Base-by-base conservation (phyloP, 2,329 filamentous ascomycete species). In the Claviceps pazoutovae region DNA sequence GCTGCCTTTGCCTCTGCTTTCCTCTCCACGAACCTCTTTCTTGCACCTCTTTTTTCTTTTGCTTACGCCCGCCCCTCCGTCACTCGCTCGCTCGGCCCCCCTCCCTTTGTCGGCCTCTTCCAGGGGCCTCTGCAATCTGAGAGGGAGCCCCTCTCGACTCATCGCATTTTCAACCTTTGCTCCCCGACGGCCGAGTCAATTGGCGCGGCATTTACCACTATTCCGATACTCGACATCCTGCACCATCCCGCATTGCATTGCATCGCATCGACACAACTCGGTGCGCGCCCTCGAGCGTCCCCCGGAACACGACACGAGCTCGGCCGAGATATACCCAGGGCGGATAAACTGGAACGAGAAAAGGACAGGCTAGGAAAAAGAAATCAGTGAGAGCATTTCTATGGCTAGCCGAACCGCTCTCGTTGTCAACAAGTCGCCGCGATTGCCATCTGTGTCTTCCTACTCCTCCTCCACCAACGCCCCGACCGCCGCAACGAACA, bases 391-490 rank as follows among this genome's bases (percentile, higher is more conserved):
- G 4, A 34, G 17, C 9, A 14, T 43, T 7, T 39, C 34, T 13
- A 46, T 53, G 48, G 51, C 48, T 41, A 11, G 47, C 37, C 47
- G 21, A 46, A 45, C 37, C 23, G 44, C 48, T 30, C 17, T 21
- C 11, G 30, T 34, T 36, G 23, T 19, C 21, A 19, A 49, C 14
- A 30, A 36, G 21, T 26, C 49, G 4, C n/a, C 39, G 13, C 39
- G 39, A 17, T 2, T 30, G 26, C 48, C 48, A n/a, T 36, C 42
- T 16, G 21, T 42, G 16, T 13, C 46, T 38, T 49, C 50, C 5
- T 30, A 34, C 26, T 49, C 53, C 9, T 52, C 53, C 3, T 49
- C 39, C 13, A 2, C 46, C 41, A 51, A 30, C n/a, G 26, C 52
- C 1, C 34, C 47, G n/a, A 19, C 19, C 34, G 8, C 39, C n/a